phyloP scores from a whole-genome alignment of 345 rosid genomes.

The Citropsis articulata region DNA sequence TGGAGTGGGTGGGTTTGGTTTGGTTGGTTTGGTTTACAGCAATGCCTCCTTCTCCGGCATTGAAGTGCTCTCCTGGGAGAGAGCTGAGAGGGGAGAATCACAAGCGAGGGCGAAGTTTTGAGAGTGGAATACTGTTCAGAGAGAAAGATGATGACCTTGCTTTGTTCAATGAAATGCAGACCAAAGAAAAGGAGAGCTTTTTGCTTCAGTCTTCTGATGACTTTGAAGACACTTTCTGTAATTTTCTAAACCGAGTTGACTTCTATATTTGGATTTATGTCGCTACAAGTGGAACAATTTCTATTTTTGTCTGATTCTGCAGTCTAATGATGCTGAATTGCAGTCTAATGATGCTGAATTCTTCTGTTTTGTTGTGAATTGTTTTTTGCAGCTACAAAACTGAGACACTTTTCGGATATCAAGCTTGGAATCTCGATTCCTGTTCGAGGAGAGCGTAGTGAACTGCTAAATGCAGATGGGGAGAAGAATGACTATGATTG shows the following conservation, averaged over 20 bases:
- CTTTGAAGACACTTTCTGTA: constrained; percentile 84
- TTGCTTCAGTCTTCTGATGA: constrained; percentile 81
- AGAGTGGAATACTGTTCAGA: constrained; percentile 53
- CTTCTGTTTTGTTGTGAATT: constrained; percentile 21
- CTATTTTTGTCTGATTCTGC: constrained; percentile 9
- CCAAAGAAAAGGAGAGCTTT: constrained; percentile 75
- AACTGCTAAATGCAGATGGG: constrained; percentile 74
- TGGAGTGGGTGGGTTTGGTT: constrained; percentile 5
- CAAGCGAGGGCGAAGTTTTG: constrained; percentile 72
- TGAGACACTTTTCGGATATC: constrained; percentile 77
- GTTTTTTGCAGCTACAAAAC: constrained; percentile 59
- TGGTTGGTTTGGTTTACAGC: constrained; percentile 7
- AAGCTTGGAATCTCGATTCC: constrained; percentile 70
- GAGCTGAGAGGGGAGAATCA: constrained; percentile 60
- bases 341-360: constrained; percentile 18
- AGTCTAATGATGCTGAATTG: too few species aligned
- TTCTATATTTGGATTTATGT: constrained; percentile 7
- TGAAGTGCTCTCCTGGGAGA: constrained; percentile 74
- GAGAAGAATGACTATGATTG: constrained; percentile 98
- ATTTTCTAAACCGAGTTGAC: constrained; percentile 30
- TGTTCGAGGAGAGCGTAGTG: constrained; percentile 84
- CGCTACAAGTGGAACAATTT: not conserved
- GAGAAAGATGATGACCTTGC: constrained; percentile 91
- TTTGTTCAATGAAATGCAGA: constrained; percentile 84
- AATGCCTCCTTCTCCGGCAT: constrained; percentile 94